A percentile compares a stretch with the other conserved stretches of the same genome.
Conservation (phyloP, 1,139 yeast species). For the Lodderomyces orthopsilosis region DNA sequence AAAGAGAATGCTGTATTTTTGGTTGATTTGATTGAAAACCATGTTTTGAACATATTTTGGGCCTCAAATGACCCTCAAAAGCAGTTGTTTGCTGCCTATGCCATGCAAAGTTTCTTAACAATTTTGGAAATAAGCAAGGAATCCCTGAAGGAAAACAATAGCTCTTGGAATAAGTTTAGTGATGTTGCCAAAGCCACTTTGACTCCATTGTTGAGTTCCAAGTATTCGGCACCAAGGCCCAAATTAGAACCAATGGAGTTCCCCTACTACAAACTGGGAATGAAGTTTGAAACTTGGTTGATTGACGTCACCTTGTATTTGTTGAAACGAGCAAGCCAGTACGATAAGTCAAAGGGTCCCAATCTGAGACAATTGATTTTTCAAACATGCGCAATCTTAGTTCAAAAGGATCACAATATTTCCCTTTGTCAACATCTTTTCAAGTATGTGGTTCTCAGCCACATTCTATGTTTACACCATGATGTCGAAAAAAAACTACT, state of each 20-base stretch:
- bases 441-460: constrained; percentile 74
- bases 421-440: constrained; percentile 68
- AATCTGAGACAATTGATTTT: constrained; percentile 43
- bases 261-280: constrained; percentile 35
- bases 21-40: constrained; percentile 60
- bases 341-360: constrained; percentile 9
- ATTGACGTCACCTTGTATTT: constrained; percentile 65
- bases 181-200: constrained; percentile 72
- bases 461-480: constrained; percentile 53
- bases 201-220: constrained; percentile 71
- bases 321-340: constrained; percentile 39
- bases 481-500: constrained; percentile 45
- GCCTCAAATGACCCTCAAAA: constrained; percentile 85
- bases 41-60: constrained; percentile 78
- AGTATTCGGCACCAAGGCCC: constrained; percentile 53
- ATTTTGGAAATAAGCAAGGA: constrained; percentile 54
- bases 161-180: constrained; percentile 59
- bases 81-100: constrained; percentile 81
- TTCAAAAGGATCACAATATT: constrained; percentile 65
- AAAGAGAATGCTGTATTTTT: constrained; percentile 65
- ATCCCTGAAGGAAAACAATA: constrained; percentile 21
- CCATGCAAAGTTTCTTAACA: constrained; percentile 82
- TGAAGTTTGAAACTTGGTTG: constrained; percentile 61
- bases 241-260: constrained; percentile 32
- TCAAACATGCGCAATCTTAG: constrained; percentile 61